Percentiles rank a stretch among this genome's conserved stretches.
phyloP scores from a whole-genome alignment of 2,329 filamentous ascomycete genomes.

The Penicillium sumatraense region DNA sequence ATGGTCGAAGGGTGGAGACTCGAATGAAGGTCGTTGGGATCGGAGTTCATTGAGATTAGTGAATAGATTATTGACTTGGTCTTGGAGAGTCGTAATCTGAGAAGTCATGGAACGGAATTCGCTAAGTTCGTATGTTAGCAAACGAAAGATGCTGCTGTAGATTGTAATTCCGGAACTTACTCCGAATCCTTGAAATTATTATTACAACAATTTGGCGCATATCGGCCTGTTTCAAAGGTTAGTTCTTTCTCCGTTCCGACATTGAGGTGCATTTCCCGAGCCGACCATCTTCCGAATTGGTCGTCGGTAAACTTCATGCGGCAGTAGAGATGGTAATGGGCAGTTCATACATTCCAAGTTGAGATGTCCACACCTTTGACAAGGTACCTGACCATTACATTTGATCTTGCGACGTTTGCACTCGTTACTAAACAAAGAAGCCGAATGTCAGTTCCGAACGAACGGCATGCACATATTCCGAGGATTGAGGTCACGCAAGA shows the following conservation, averaged over 20 bases:
- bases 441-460: constrained; percentile 11
- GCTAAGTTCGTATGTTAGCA: constrained; percentile 34
- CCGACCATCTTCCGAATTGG: background rate
- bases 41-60: constrained; percentile 72
- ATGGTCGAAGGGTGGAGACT: constrained; percentile 39
- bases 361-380: constrained; percentile 68
- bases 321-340: background rate
- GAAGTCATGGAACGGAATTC: constrained; percentile 83
- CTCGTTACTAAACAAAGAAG: constrained; percentile 56
- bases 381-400: constrained; percentile 68
- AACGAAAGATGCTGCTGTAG: background rate
- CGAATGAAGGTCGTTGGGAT: constrained; percentile 43
- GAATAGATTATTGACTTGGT: constrained; percentile 80
- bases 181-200: constrained; percentile 91
- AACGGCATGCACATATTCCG: background rate
- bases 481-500: background rate
- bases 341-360: constrained; percentile 58
- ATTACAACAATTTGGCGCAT: constrained; percentile 69
- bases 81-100: constrained; percentile 76
- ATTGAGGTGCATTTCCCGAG: background rate
- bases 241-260: constrained; percentile 6
- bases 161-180: constrained; percentile 38
- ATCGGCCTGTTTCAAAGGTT: constrained; percentile 51
- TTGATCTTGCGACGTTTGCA: constrained; percentile 71
- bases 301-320: background rate